phyloP scores from a whole-genome alignment of 2,329 filamentous ascomycete species.

The Venturia nashicola region DNA sequence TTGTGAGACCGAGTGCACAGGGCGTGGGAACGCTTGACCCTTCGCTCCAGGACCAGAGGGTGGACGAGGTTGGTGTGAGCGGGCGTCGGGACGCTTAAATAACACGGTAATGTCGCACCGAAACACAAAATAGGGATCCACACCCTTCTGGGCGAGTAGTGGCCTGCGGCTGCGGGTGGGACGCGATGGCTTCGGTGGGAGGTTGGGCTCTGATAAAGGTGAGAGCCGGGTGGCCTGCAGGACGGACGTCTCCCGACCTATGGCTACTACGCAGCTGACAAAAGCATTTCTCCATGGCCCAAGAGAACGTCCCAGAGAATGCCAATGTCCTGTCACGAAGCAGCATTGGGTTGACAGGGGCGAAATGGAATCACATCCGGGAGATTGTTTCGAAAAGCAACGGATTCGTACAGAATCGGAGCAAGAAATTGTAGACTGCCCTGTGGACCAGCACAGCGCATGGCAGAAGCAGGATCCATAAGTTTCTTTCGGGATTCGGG shows the following conservation, averaged over 20 bases:
- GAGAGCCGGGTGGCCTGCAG: neutral
- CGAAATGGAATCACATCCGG: neutral
- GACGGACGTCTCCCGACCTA: neutral
- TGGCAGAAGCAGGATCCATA: neutral
- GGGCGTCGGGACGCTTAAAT: neutral
- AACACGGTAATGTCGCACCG: neutral
- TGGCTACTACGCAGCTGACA: neutral
- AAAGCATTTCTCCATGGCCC: neutral
- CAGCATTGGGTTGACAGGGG: neutral
- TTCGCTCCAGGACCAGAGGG: neutral
- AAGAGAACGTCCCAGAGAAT: neutral
- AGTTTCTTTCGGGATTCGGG: neutral
- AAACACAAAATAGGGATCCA: neutral
- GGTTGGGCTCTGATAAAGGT: neutral
- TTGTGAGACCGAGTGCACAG: slow-evolving; percentile 4
- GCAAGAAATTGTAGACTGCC: neutral
- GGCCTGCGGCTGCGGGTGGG: neutral
- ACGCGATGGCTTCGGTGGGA: neutral
- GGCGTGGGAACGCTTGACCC: neutral
- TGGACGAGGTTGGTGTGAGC: neutral
- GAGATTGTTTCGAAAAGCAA: neutral
- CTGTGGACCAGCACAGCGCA: neutral
- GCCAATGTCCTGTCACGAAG: neutral
- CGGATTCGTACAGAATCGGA: neutral
- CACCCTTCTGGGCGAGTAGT: neutral